A percentile compares a stretch with the other conserved stretches of the same genome.
These are phyloP conservation scores for Lipomyces japonicus DNA, from an alignment of 805 yeast species.

Conservation along the genomic window DNA sequence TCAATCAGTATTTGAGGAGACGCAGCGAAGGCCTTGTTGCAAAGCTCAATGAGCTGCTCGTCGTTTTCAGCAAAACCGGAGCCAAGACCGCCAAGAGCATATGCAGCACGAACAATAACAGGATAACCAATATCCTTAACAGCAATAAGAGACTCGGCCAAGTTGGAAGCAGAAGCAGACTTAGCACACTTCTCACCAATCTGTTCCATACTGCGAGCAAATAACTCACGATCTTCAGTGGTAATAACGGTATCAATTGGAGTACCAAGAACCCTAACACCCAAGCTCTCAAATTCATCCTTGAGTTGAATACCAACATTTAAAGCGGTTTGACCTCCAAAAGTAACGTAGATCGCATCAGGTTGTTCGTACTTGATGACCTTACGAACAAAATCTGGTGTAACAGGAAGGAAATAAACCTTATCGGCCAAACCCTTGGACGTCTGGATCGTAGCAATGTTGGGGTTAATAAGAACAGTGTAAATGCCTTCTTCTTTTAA, in stretches of 20 bases:
- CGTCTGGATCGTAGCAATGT: conserved; percentile 97
- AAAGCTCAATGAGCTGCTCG: conserved; percentile 72
- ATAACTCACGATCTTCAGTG: conserved; percentile 96
- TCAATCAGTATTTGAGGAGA: conserved; percentile 96
- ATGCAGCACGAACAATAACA: conserved; percentile 95
- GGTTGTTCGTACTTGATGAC: conserved; percentile 94
- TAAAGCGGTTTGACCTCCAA: conserved; percentile 98
- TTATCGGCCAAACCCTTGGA: conserved; percentile 97
- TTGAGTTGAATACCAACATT: conserved; percentile 93
- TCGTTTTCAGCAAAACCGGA: conserved; percentile 95
- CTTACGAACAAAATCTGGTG: conserved; percentile 91
- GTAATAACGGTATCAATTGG: conserved; percentile 94
- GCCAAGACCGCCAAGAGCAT: conserved; percentile 95
- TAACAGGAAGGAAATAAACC: conserved; percentile 97
- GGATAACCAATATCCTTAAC: conserved; percentile 89
- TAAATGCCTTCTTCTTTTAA: conserved; percentile 96
- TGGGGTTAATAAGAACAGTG: conserved; percentile 93
- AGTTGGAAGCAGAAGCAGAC: conserved; percentile 76
- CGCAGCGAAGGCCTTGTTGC: conserved; percentile 88
- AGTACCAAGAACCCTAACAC: conserved; percentile 95
- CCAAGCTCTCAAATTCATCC: conserved; percentile 88
- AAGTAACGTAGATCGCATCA: conserved; percentile 93
- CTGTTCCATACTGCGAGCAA: conserved; percentile 91
- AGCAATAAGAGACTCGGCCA: conserved; percentile 79
- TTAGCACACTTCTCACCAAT: conserved; percentile 94